Evolutionary conservation across 148 eudicot species (phyloP).

Genomic region (Selenicereus undatus): DNA sequence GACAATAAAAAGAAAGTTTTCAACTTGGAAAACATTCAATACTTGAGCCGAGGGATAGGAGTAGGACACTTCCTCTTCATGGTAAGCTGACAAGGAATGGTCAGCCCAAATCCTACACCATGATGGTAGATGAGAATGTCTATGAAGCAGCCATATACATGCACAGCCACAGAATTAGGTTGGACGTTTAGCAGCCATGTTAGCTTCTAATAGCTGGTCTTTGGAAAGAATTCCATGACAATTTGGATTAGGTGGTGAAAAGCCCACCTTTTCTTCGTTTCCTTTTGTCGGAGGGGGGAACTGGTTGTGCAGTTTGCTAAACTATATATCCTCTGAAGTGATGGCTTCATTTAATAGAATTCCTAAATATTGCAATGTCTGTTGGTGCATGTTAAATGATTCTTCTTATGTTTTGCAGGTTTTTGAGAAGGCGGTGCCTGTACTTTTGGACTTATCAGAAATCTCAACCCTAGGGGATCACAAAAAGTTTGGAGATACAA

Average conservation of each 20-base stretch:
- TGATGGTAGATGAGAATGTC: not conserved
- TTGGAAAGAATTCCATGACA: not conserved
- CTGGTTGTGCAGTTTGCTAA: not conserved
- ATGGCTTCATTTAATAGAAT: not conserved
- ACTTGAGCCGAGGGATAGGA: not conserved
- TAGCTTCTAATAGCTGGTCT: not conserved
- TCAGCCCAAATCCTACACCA: not conserved
- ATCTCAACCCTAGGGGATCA: constrained; percentile 77
- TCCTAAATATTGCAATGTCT: not conserved
- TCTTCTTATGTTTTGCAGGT: constrained; percentile 43
- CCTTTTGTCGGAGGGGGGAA: not conserved
- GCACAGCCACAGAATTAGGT: not conserved
- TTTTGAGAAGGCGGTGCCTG: constrained; percentile 78
- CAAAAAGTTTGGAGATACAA: constrained; percentile 90
- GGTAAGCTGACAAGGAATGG: not conserved
- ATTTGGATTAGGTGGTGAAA: not conserved
- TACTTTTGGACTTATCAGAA: constrained; percentile 80
- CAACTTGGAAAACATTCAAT: not conserved
- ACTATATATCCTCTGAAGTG: not conserved
- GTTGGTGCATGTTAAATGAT: not conserved
- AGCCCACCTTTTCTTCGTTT: not conserved
- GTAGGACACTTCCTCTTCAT: not conserved
- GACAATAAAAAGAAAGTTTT: not conserved
- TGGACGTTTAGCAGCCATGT: no score
- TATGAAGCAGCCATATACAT: not conserved